Percentiles rank a stretch among this genome's conserved stretches.
Conservation (phyloP, 106 monocot species). For the Allium fistulosum region DNA sequence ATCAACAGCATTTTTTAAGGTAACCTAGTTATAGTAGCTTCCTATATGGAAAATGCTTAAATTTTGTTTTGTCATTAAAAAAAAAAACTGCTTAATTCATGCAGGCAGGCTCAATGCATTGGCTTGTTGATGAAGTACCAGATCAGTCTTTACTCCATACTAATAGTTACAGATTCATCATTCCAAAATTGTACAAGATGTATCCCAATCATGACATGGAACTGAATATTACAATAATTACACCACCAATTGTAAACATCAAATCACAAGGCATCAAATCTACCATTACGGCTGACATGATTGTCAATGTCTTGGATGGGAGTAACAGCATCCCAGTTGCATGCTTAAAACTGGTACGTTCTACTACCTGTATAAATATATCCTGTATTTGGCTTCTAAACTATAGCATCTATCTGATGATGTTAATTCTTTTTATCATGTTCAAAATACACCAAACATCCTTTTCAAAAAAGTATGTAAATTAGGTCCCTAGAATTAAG, state of each 20-base stretch:
- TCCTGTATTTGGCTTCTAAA: neutral
- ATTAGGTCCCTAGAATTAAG: no score
- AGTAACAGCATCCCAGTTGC: constrained; percentile 62
- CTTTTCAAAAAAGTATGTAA: no score
- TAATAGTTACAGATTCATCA: constrained; percentile 63
- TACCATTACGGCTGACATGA: constrained; percentile 60
- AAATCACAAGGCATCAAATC: constrained; percentile 35
- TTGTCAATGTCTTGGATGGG: constrained; percentile 56
- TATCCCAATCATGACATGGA: constrained; percentile 92
- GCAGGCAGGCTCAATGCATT: constrained; percentile 82
- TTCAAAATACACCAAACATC: no score
- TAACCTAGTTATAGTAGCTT: constrained; percentile 21
- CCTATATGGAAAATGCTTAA: neutral
- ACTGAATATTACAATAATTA: constrained; percentile 65
- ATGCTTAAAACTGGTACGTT: constrained; percentile 78
- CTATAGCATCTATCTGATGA: neutral
- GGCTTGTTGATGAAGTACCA: constrained; percentile 76
- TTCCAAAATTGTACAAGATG: constrained; percentile 75
- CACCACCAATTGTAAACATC: constrained; percentile 49
- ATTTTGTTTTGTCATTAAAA: neutral
- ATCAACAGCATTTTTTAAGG: constrained; percentile 51
- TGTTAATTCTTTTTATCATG: neutral
- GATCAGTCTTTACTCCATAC: constrained; percentile 87
- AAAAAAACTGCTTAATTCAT: constrained; percentile 1
- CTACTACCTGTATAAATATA: neutral